Evolutionary conservation across 2,329 filamentous ascomycete genomes (phyloP).

Genomic region (Diaporthe sp.): DNA sequence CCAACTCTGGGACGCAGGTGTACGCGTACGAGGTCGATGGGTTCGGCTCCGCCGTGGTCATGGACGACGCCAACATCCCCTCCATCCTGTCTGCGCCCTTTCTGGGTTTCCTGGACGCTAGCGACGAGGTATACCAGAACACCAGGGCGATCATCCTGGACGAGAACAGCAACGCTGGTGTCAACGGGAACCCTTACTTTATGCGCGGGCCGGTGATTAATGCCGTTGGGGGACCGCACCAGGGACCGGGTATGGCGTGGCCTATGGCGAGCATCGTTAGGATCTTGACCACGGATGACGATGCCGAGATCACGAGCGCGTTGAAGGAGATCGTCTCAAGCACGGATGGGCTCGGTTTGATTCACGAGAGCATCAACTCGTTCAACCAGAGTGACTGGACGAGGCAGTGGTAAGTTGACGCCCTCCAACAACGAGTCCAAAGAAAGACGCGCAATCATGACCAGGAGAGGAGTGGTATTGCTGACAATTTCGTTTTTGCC

Average conservation of each 20-base stretch:
- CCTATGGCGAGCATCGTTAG: conserved; percentile 88
- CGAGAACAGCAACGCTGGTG: conserved; percentile 39
- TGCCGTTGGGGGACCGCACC: conserved; percentile 65
- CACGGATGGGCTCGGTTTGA: conserved; percentile 79
- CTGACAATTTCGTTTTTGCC: conserved; percentile 44
- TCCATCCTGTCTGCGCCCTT: conserved; percentile 72
- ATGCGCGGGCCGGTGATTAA: conserved; percentile 65
- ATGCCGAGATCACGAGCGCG: conserved; percentile 78
- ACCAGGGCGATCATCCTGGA: conserved; percentile 79
- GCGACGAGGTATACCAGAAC: conserved; percentile 77
- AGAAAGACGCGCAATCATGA: too few species aligned
- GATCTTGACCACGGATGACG: conserved; percentile 81
- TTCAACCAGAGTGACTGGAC: conserved; percentile 63
- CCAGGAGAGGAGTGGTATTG: too few species aligned
- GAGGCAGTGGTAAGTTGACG: conserved; percentile 57
- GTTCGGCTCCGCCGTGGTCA: conserved; percentile 70
- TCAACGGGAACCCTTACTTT: conserved; percentile 79
- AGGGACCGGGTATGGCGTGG: conserved; percentile 80
- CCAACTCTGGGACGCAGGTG: conserved; percentile 47
- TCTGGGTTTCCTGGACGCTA: conserved; percentile 67
- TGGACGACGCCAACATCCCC: conserved; percentile 78
- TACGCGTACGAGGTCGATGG: conserved; percentile 82
- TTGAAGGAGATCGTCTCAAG: conserved; percentile 75
- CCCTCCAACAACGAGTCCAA: too few species aligned
- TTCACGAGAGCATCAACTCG: conserved; percentile 85